Evolutionary conservation across 768 basidiomycete species (phyloP).

Genomic region (Termitomyces sp.): DNA sequence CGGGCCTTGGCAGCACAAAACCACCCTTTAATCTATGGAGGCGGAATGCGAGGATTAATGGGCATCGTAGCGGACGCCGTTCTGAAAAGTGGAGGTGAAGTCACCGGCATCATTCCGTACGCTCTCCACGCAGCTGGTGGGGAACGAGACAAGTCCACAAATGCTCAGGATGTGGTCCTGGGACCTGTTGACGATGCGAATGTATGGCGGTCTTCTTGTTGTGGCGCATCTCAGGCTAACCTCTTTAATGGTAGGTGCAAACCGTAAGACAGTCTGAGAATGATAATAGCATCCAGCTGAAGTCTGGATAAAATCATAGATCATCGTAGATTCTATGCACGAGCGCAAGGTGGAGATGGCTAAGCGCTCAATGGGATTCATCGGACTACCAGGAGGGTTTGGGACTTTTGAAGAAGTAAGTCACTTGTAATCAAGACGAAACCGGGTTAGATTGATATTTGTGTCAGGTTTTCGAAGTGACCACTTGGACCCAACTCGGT

Average conservation of each 20-base stretch:
- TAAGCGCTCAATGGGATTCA: slow-evolving; percentile 70
- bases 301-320: slow-evolving; percentile 31
- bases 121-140: slow-evolving; percentile 72
- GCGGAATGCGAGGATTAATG: slow-evolving; percentile 84
- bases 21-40: slow-evolving; percentile 81
- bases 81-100: slow-evolving; percentile 64
- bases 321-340: slow-evolving; percentile 81
- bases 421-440: neutral
- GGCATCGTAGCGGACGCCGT: slow-evolving; percentile 71
- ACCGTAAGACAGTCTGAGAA: slow-evolving; percentile 7
- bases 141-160: slow-evolving; percentile 49
- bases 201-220: slow-evolving; percentile 17
- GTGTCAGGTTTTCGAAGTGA: slow-evolving; percentile 78
- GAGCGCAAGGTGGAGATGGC: slow-evolving; percentile 94
- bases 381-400: slow-evolving; percentile 90
- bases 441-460: neutral
- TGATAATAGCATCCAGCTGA: neutral
- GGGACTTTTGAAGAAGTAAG: slow-evolving; percentile 92
- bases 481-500: slow-evolving; percentile 92
- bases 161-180: slow-evolving; percentile 21
- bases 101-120: slow-evolving; percentile 75
- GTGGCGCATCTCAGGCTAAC: neutral
- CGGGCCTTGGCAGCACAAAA: slow-evolving; percentile 60
- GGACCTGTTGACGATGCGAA: slow-evolving; percentile 25
- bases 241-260: slow-evolving; percentile 7